These are phyloP conservation scores for Nakazawaea pomicola DNA, from an alignment of 805 yeast genomes.

Conservation along the genomic window DNA sequence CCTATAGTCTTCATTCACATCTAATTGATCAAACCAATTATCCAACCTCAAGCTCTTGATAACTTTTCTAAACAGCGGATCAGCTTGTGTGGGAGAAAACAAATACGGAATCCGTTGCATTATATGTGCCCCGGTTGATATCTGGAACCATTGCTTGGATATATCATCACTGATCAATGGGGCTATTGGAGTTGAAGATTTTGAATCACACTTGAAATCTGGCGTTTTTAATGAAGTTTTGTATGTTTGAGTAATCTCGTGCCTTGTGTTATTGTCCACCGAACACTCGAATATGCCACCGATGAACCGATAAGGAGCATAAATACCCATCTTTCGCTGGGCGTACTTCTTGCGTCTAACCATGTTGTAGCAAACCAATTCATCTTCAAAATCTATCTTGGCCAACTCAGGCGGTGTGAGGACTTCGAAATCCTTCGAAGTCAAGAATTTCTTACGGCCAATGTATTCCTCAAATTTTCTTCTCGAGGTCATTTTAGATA, in stretches of 20 bases:
- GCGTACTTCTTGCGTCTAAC: constrained; percentile 55
- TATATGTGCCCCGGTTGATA: constrained; percentile 22
- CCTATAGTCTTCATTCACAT: constrained; percentile 45
- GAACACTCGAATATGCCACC: constrained; percentile 63
- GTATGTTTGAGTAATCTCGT: too few relatives aligned
- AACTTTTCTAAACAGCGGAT: constrained; percentile 15
- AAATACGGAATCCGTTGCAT: constrained; percentile 52
- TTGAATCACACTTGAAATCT: constrained; percentile 29
- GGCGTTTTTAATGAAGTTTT: constrained; percentile 13
- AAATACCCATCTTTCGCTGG: constrained; percentile 36
- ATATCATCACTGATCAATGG: constrained; percentile 60
- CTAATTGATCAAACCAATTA: constrained; percentile 43
- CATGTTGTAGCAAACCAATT: constrained; percentile 46
- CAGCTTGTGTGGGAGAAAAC: constrained; percentile 39
- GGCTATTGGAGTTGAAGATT: constrained; percentile 37
- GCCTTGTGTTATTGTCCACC: too few relatives aligned
- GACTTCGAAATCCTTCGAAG: constrained; percentile 7
- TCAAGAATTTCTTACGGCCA: constrained; percentile 3
- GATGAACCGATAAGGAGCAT: constrained; percentile 52
- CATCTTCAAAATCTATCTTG: constrained; percentile 8
- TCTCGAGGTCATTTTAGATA: not conserved
- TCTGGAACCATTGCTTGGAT: constrained; percentile 40
- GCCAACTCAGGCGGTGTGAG: constrained; percentile 10
- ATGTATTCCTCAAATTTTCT: constrained; percentile 3
- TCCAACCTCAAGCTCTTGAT: constrained; percentile 12